Evolutionary conservation across 495 filamentous ascomycete species (phyloP), one percentile per base, ranked within the genome.

Genomic region (Podospora comata): DNA sequence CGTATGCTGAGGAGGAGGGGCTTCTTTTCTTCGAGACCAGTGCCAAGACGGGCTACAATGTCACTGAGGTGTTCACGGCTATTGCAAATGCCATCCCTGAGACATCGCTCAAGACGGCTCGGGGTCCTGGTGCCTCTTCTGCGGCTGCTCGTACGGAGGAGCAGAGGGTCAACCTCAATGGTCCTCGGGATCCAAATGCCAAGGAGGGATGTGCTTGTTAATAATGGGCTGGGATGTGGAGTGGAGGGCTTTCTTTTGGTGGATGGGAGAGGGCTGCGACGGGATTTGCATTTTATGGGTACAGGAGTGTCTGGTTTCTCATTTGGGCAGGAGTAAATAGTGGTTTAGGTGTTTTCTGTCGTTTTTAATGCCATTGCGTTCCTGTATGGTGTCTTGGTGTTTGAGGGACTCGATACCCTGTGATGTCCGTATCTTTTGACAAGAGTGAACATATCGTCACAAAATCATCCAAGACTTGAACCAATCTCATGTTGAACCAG

Each of bases 61-160:
- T 99, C 34, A 87, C 90, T 70, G 94, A 95, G 71, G 95, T 99
- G 26, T 99, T 99, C 78, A 97, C 94, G 59, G 94, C 94, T n/a
- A 97, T 98, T 76, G 94, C 94, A 66, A 96, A 97, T 75, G 92
- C 93, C 28, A 98, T 98, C 68, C 94, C 95, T 1, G 95, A 98
- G 81, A 95, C 92, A 69, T 95, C 91, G 69, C 83, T 98, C 79
- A 98, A 97, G 86, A 92, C 90, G 48, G 85, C 89, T 53, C 87
- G 92, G 60, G 90, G 88, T 13, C 79, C 86, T 20, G 88, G 86
- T 19, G 85, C 86, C 28, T 84, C 89, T 30, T 85, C 84, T 48
- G 85, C 85, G 19, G 81, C 66, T 48, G 72, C 80, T 66, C 80
- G 79, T n/a, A 82, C 82, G 9, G 90, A 91, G 65, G 84, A 86